Percentiles rank a stretch among this genome's conserved stretches.
Conservation (phyloP, 2,329 filamentous ascomycete species). For the Fusarium equiseti region DNA sequence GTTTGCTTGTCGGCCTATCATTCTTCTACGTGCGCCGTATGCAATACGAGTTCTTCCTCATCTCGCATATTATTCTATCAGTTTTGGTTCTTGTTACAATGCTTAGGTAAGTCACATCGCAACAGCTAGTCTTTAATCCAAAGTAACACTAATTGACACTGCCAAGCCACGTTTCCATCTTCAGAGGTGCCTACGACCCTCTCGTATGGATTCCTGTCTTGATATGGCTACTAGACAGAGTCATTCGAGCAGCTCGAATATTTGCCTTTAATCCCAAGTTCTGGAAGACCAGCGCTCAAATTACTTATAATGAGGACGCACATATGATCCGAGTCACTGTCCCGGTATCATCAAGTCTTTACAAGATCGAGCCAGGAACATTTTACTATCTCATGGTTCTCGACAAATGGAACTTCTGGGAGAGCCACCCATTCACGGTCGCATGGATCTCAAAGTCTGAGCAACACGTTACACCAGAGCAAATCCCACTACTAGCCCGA, state of each 20-base stretch:
- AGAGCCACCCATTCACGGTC: slow-evolving; percentile 64
- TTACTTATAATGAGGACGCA: slow-evolving; percentile 29
- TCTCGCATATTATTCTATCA: slow-evolving; percentile 64
- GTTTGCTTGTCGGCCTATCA: slow-evolving; percentile 59
- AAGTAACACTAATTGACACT: not conserved
- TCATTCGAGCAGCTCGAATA: not conserved
- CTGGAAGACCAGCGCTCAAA: slow-evolving; percentile 6
- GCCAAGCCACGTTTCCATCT: slow-evolving; percentile 63
- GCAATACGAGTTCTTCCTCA: slow-evolving; percentile 64
- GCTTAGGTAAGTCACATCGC: slow-evolving; percentile 57
- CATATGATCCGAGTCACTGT: slow-evolving; percentile 58
- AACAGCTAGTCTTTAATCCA: no score
- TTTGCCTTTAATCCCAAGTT: not conserved
- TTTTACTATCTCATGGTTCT: slow-evolving; percentile 61
- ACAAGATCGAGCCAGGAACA: slow-evolving; percentile 54
- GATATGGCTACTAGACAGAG: slow-evolving; percentile 1
- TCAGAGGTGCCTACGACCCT: slow-evolving; percentile 60
- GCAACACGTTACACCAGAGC: not conserved
- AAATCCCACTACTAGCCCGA: not conserved
- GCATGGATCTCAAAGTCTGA: slow-evolving; percentile 46
- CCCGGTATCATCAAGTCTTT: slow-evolving; percentile 51
- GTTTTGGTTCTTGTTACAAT: slow-evolving; percentile 63
- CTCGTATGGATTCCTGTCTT: slow-evolving; percentile 1
- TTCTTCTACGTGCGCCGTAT: slow-evolving; percentile 63
- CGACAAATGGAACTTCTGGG: slow-evolving; percentile 55